Conservation (phyloP, 768 basidiomycete genomes). For the Scleroderma bovista region DNA sequence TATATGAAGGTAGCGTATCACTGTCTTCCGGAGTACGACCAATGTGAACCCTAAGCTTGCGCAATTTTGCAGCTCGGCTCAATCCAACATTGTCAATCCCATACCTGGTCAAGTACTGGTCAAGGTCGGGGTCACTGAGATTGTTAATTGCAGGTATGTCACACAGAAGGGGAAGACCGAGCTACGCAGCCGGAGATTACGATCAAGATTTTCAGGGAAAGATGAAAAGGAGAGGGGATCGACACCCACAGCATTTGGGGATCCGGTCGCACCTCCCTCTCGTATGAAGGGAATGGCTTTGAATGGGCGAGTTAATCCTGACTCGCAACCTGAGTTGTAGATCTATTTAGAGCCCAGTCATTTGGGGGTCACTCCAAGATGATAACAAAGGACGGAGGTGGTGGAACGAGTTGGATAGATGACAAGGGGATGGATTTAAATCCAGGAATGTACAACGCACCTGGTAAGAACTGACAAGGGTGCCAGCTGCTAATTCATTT, state of each 20-base stretch:
- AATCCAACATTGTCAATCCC: background rate
- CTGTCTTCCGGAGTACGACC: too few species aligned
- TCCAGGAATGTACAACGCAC: background rate
- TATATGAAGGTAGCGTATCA: too few species aligned
- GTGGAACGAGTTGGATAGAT: background rate
- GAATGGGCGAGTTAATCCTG: background rate
- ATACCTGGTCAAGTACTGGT: background rate
- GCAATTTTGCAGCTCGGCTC: background rate
- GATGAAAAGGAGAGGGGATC: background rate
- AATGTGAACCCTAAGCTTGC: background rate
- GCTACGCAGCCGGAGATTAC: background rate
- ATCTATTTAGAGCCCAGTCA: background rate
- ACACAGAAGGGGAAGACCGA: background rate
- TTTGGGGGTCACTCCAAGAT: background rate
- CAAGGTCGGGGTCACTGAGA: background rate
- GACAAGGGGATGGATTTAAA: background rate
- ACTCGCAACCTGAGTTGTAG: background rate
- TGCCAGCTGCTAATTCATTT: background rate
- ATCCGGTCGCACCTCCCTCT: background rate
- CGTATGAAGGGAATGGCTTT: background rate
- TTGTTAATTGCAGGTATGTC: background rate
- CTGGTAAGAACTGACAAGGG: background rate
- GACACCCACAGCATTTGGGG: background rate
- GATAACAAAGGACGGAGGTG: background rate
- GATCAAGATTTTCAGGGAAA: background rate